Percentiles rank a stretch among this genome's conserved stretches.
phyloP scores from a whole-genome alignment of 805 yeast genomes.

The Gaillardinia entomophila region DNA sequence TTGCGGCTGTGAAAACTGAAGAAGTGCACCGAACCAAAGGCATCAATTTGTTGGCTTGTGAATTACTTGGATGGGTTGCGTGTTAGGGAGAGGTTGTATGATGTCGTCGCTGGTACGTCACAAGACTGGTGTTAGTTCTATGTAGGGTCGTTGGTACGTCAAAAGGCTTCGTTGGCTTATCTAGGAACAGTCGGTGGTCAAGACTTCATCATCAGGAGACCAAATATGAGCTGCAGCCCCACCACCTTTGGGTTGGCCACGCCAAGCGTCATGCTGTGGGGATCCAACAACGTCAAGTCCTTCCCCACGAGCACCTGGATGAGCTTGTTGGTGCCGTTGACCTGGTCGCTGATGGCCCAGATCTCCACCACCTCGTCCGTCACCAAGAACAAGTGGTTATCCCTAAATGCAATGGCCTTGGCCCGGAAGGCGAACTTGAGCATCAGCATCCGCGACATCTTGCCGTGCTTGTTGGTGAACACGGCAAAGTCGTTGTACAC shows the following conservation, averaged over 20 bases:
- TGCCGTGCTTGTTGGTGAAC: constrained; percentile 55
- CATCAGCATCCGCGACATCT: constrained; percentile 39
- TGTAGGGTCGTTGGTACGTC: too few species aligned
- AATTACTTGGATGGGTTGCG: too few species aligned
- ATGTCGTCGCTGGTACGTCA: too few species aligned
- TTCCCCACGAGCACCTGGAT: constrained; percentile 70
- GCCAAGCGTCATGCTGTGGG: constrained; percentile 17
- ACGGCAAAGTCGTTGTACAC: constrained; percentile 71
- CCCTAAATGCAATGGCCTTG: constrained; percentile 24
- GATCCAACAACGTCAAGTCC: constrained; percentile 39
- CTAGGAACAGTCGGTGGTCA: too few species aligned
- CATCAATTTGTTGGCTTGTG: too few species aligned
- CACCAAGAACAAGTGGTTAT: constrained; percentile 37
- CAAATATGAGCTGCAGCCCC: constrained; percentile 57
- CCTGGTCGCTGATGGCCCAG: constrained; percentile 48
- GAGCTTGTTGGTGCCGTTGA: constrained; percentile 41
- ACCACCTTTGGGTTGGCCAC: constrained; percentile 63
- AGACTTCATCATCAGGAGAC: too few species aligned
- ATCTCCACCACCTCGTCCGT: constrained; percentile 68
- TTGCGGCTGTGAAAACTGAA: too few species aligned
- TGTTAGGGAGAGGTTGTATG: too few species aligned
- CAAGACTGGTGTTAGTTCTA: too few species aligned
- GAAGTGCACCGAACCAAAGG: too few species aligned
- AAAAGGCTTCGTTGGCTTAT: too few species aligned
- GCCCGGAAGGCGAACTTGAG: constrained; percentile 40